A percentile compares a stretch with the other conserved stretches of the same genome.
phyloP scores from a whole-genome alignment of 2,329 filamentous ascomycete species.

The Colletotrichum salicis region DNA sequence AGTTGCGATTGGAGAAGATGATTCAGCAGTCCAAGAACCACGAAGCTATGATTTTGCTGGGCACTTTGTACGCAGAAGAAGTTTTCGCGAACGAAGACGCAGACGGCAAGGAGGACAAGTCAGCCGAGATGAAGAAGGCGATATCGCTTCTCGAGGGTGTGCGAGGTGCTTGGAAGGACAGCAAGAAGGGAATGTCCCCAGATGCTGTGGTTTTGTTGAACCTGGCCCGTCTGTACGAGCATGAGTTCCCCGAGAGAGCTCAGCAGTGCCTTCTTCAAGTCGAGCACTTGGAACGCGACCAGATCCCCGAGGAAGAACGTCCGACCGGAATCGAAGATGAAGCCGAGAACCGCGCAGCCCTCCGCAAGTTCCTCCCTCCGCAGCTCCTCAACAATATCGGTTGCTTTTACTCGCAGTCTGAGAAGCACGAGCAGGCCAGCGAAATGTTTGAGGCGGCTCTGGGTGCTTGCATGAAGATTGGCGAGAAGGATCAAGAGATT shows the following conservation, averaged over 20 bases:
- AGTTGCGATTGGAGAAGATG: slow-evolving; percentile 93
- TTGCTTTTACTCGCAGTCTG: slow-evolving; percentile 91
- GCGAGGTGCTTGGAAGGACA: slow-evolving; percentile 89
- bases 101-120: slow-evolving; percentile 86
- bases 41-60: slow-evolving; percentile 92
- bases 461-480: slow-evolving; percentile 84
- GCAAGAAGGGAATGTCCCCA: slow-evolving; percentile 82
- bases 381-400: slow-evolving; percentile 97
- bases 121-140: slow-evolving; percentile 85
- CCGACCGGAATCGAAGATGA: slow-evolving; percentile 68
- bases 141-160: slow-evolving; percentile 86
- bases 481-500: slow-evolving; percentile 77
- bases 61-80: slow-evolving; percentile 93
- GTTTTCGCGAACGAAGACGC: slow-evolving; percentile 82
- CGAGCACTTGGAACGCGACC: slow-evolving; percentile 87
- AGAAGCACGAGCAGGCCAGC: slow-evolving; percentile 82
- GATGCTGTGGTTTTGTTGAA: slow-evolving; percentile 92
- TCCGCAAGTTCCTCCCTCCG: slow-evolving; percentile 85
- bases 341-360: slow-evolving; percentile 65
- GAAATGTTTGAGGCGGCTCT: slow-evolving; percentile 93
- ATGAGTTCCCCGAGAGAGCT: slow-evolving; percentile 86
- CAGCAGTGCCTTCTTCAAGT: slow-evolving; percentile 92
- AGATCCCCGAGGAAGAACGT: slow-evolving; percentile 76
- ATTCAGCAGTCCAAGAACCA: slow-evolving; percentile 84
- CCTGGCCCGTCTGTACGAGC: slow-evolving; percentile 89